Conservation (phyloP, 352 stramenopile species). For the Albugo candida region DNA sequence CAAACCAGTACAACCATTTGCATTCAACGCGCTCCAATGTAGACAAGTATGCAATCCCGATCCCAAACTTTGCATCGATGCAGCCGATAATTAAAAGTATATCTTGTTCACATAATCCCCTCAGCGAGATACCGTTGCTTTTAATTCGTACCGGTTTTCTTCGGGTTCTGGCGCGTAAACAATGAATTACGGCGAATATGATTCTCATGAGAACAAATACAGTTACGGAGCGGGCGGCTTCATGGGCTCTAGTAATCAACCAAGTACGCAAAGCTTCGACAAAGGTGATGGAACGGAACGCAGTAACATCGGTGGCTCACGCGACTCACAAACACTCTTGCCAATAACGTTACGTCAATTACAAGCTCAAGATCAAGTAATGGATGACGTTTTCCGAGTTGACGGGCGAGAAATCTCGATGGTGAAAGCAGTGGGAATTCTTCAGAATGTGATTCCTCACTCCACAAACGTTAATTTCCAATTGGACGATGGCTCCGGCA, state of each 20-base stretch:
- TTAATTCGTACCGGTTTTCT: too few species aligned
- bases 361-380: slow-evolving; percentile 14
- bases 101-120: too few species aligned
- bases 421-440: slow-evolving; percentile 76
- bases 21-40: too few species aligned
- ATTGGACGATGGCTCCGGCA: slow-evolving; percentile 87
- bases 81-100: too few species aligned
- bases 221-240: slow-evolving; percentile 38
- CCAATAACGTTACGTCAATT: slow-evolving; percentile 83
- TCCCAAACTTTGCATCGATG: too few species aligned
- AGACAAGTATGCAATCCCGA: too few species aligned
- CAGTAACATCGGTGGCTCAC: slow-evolving; percentile 6
- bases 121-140: too few species aligned
- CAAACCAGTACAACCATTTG: too few species aligned
- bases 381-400: slow-evolving; percentile 61
- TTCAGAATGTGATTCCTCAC: slow-evolving; percentile 55
- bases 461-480: slow-evolving; percentile 85
- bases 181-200: slow-evolving; percentile 21
- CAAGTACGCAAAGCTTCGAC: slow-evolving; percentile 19
- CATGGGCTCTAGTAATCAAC: slow-evolving; percentile 41
- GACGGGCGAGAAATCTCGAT: slow-evolving; percentile 79
- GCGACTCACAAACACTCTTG: slow-evolving; percentile 77
- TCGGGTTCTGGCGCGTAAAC: too few species aligned
- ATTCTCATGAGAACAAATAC: slow-evolving; percentile 52
- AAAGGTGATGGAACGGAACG: slow-evolving; percentile 10